These are phyloP conservation scores for Cucurbitaria berberidis DNA, from an alignment of 2,329 filamentous ascomycete genomes.

Conservation along the genomic window DNA sequence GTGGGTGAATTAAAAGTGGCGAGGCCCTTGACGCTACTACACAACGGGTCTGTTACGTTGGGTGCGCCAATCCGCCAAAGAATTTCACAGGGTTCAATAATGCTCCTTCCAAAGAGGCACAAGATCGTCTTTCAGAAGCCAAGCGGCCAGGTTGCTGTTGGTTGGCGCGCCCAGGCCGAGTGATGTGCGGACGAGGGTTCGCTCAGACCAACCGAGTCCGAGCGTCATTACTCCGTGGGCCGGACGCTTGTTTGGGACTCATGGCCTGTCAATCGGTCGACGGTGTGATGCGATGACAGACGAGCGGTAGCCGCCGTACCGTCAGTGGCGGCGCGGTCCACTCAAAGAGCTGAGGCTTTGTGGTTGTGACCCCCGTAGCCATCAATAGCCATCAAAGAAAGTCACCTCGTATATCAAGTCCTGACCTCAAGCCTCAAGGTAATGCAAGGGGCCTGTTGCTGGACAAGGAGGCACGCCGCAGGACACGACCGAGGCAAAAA, in stretches of 20 bases:
- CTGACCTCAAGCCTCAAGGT: no score
- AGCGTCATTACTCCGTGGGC: constrained; percentile 28
- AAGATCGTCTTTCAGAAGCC: constrained; percentile 23
- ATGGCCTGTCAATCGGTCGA: constrained; percentile 27
- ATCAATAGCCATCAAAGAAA: constrained; percentile 2
- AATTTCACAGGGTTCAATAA: constrained; percentile 38
- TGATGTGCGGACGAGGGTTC: constrained; percentile 47
- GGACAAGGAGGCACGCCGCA: constrained; percentile 22
- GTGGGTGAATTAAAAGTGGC: constrained; percentile 50
- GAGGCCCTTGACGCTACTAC: constrained; percentile 43
- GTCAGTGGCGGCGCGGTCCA: constrained; percentile 30
- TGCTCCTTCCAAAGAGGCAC: constrained; percentile 23
- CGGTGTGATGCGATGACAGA: constrained; percentile 26
- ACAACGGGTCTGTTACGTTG: constrained; percentile 32
- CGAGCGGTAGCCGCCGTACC: constrained; percentile 37
- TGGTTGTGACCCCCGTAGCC: constrained; percentile 1
- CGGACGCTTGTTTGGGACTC: constrained; percentile 24
- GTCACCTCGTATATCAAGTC: constrained; percentile 10
- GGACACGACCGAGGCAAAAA: constrained; percentile 21
- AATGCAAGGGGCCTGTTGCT: constrained; percentile 23
- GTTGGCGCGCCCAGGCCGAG: constrained; percentile 44
- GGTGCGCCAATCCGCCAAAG: constrained; percentile 37
- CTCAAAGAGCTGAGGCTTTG: constrained; percentile 15
- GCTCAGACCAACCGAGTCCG: constrained; percentile 21
- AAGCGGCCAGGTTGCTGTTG: constrained; percentile 32